Evolutionary conservation across 2,329 filamentous ascomycete genomes (phyloP).

Genomic region (Phoma sp.): DNA sequence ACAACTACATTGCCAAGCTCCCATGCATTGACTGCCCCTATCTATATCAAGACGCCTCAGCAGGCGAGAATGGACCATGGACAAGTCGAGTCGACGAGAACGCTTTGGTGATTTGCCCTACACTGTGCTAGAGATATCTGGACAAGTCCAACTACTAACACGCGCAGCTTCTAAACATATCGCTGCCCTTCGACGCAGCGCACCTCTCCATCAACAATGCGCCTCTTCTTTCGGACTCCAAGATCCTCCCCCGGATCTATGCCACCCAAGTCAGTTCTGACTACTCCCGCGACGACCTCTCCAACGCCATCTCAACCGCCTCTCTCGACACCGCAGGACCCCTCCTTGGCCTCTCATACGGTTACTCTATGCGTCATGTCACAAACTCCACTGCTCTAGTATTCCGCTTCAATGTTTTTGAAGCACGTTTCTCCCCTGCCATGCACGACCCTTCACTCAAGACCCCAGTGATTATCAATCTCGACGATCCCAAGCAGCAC

Average conservation of each 20-base stretch:
- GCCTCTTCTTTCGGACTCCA: slow-evolving; percentile 25
- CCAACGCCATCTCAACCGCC: slow-evolving; percentile 17
- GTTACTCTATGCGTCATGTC: slow-evolving; percentile 30
- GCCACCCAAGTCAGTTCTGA: slow-evolving; percentile 39
- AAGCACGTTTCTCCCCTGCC: slow-evolving; percentile 28
- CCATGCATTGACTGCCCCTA: slow-evolving; percentile 44
- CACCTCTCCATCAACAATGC: slow-evolving; percentile 37
- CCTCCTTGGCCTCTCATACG: slow-evolving; percentile 40
- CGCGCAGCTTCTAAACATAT: slow-evolving; percentile 39
- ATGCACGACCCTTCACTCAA: not conserved
- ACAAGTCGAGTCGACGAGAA: slow-evolving; percentile 33
- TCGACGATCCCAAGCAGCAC: slow-evolving; percentile 31
- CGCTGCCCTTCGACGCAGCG: slow-evolving; percentile 35
- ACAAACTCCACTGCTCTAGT: slow-evolving; percentile 26
- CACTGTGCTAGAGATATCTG: not conserved
- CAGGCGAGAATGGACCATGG: slow-evolving; percentile 35
- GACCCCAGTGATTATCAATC: slow-evolving; percentile 16
- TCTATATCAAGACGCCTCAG: slow-evolving; percentile 38
- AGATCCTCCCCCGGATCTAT: slow-evolving; percentile 33
- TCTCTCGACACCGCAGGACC: slow-evolving; percentile 25
- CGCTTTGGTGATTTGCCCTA: slow-evolving; percentile 27
- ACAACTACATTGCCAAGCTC: slow-evolving; percentile 42
- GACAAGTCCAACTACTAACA: not conserved
- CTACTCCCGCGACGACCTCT: slow-evolving; percentile 8
- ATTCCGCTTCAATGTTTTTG: slow-evolving; percentile 40